phyloP scores from a whole-genome alignment of 345 rosid genomes.

The Isatis tinctoria region DNA sequence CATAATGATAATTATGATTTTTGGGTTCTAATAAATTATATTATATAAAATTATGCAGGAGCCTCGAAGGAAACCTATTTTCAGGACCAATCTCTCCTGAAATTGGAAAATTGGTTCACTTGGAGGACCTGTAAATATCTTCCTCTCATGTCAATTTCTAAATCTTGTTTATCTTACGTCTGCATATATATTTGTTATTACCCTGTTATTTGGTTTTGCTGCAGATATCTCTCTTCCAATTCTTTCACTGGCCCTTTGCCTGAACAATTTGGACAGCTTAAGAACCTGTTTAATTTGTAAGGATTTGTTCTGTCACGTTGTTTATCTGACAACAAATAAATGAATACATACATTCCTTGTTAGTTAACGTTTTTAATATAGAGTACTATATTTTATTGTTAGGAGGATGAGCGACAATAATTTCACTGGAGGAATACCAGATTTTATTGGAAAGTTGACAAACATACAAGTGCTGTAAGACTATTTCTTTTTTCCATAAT shows the following conservation, averaged over 20 bases:
- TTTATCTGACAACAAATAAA: neutral
- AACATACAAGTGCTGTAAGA: slow-evolving; percentile 49
- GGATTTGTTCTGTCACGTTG: neutral
- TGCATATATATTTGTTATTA: neutral
- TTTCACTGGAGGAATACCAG: slow-evolving; percentile 59
- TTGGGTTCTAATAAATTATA: neutral
- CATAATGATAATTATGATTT: neutral
- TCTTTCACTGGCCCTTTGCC: slow-evolving; percentile 59
- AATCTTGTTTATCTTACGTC: neutral
- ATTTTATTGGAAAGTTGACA: slow-evolving; percentile 50
- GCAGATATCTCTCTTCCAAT: slow-evolving; percentile 53
- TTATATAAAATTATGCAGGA: slow-evolving; percentile 37
- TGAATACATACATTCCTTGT: neutral
- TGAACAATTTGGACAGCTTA: slow-evolving; percentile 37
- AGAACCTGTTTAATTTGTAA: slow-evolving; percentile 53
- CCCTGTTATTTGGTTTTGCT: neutral
- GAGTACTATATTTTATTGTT: neutral
- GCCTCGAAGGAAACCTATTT: slow-evolving; percentile 62
- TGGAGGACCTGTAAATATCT: slow-evolving; percentile 51
- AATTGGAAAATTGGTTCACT: slow-evolving; percentile 49
- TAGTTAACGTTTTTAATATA: neutral
- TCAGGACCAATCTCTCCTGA: slow-evolving; percentile 57
- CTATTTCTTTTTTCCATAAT: neutral
- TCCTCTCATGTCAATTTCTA: neutral
- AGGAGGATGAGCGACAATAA: slow-evolving; percentile 63